phyloP scores from a whole-genome alignment of 2,329 filamentous ascomycete species.

The Aspergillus pseudoterreus region DNA sequence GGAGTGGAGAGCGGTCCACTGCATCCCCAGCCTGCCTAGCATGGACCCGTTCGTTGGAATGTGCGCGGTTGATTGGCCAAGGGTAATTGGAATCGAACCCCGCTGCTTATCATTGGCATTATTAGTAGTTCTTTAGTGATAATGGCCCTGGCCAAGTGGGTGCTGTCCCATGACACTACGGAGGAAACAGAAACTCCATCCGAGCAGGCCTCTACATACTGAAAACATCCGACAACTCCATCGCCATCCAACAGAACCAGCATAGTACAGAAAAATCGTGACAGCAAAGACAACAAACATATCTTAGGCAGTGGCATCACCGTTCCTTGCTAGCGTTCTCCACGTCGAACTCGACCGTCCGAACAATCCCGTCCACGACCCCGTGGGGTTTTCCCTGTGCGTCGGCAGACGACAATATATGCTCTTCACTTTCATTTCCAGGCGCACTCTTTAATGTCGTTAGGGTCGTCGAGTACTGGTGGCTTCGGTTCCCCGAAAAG shows the following conservation, averaged over 20 bases:
- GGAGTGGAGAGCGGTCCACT: background rate
- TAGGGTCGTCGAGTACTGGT: slow-evolving; percentile 18
- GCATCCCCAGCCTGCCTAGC: background rate
- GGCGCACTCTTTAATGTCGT: slow-evolving; percentile 9
- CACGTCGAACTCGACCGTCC: slow-evolving; percentile 25
- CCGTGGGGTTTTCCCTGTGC: background rate
- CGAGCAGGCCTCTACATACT: too few species aligned
- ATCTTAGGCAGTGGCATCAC: background rate
- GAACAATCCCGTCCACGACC: slow-evolving; percentile 19
- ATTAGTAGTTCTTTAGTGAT: too few species aligned
- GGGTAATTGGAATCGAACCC: background rate
- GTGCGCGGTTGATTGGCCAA: background rate
- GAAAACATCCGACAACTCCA: background rate
- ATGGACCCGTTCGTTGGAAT: background rate
- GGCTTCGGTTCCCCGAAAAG: slow-evolving; percentile 13
- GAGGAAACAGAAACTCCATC: too few species aligned
- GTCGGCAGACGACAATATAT: slow-evolving; percentile 14
- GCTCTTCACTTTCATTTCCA: slow-evolving; percentile 23
- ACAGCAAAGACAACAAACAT: background rate
- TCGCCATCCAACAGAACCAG: background rate
- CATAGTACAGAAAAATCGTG: background rate
- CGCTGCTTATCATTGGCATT: background rate
- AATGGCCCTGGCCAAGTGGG: too few species aligned
- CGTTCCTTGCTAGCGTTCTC: slow-evolving; percentile 13
- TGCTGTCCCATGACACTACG: too few species aligned